A percentile compares a stretch with the other conserved stretches of the same genome.
Evolutionary conservation across 345 rosid species (phyloP).

Genomic region (Capsella bursapastoris): DNA sequence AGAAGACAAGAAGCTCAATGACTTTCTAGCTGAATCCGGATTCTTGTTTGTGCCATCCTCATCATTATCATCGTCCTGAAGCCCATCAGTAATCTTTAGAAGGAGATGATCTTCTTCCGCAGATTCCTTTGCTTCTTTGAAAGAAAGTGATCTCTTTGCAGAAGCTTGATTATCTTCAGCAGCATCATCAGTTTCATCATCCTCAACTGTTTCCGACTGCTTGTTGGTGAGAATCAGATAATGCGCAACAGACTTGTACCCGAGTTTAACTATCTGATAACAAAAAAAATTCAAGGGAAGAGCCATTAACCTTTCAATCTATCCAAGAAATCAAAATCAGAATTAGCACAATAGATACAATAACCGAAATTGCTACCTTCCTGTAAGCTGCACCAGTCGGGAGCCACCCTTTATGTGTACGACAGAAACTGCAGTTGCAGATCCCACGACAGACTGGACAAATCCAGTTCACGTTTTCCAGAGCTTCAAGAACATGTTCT

Average conservation of each 20-base stretch:
- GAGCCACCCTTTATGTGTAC: conserved; percentile 77
- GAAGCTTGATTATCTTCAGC: conserved; percentile 47
- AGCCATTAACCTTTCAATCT: conserved; percentile 10
- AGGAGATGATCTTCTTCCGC: conserved; percentile 23
- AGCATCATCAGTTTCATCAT: conserved; percentile 42
- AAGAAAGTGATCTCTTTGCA: conserved; percentile 68
- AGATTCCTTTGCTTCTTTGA: conserved; percentile 46
- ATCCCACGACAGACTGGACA: conserved; percentile 92
- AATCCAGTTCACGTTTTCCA: conserved; percentile 74
- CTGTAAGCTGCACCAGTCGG: conserved; percentile 78
- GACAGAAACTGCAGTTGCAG: conserved; percentile 93
- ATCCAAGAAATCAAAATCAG: neutral
- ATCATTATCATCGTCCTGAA: conserved; percentile 35
- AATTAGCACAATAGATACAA: neutral
- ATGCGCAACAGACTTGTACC: conserved; percentile 95
- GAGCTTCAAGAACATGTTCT: conserved; percentile 91
- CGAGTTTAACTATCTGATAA: conserved; percentile 63
- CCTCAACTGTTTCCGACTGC: conserved; percentile 44
- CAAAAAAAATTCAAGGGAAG: conserved; percentile 17
- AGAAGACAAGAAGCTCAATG: conserved; percentile 30
- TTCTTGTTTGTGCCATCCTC: conserved; percentile 21
- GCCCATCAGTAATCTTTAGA: conserved; percentile 20
- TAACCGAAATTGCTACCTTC: conserved; percentile 52
- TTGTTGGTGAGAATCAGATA: conserved; percentile 70
- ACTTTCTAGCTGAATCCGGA: conserved; percentile 28